phyloP scores from a whole-genome alignment of 352 stramenopile genomes.

The Thalassiosira livingstoniorum region DNA sequence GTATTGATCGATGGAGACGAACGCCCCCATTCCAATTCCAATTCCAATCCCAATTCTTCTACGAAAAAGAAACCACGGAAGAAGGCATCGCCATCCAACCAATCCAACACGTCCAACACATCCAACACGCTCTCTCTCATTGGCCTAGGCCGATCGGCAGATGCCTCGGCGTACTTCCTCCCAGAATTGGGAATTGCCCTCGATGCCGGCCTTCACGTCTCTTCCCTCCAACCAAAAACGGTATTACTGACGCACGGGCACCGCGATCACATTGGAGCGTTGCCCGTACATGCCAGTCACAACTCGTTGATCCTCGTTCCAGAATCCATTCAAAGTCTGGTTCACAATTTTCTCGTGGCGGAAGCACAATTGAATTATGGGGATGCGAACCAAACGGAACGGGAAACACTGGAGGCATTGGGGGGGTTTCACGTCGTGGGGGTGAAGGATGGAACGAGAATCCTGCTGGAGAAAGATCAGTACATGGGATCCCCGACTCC shows the following conservation, averaged over 20 bases:
- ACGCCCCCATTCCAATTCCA: too few relatives aligned
- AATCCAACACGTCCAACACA: too few relatives aligned
- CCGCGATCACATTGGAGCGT: conserved; percentile 69
- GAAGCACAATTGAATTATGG: conserved; percentile 76
- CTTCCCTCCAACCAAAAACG: conserved; percentile 62
- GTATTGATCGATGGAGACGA: conserved; percentile 39
- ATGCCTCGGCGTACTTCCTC: conserved; percentile 71
- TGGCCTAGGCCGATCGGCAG: conserved; percentile 62
- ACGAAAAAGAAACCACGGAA: conserved; percentile 18
- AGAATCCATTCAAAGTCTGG: conserved; percentile 49
- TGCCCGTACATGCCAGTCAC: conserved; percentile 55
- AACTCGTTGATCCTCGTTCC: conserved; percentile 53
- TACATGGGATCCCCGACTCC: conserved; percentile 62
- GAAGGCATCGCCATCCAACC: not conserved
- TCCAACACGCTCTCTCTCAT: conserved; percentile 59
- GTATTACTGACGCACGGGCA: conserved; percentile 74
- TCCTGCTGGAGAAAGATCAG: conserved; percentile 58
- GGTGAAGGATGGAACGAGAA: conserved; percentile 54
- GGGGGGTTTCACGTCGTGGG: conserved; percentile 58
- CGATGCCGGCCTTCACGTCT: conserved; percentile 68
- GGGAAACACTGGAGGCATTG: conserved; percentile 60
- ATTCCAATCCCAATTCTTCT: not conserved
- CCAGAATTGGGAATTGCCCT: conserved; percentile 72
- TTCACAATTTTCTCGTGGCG: conserved; percentile 61
- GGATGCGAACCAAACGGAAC: conserved; percentile 59